A percentile compares a stretch with the other conserved stretches of the same genome.
These are phyloP conservation scores for Nicotiana otophora DNA, from an alignment of 257 asterid genomes.

Conservation along the genomic window DNA sequence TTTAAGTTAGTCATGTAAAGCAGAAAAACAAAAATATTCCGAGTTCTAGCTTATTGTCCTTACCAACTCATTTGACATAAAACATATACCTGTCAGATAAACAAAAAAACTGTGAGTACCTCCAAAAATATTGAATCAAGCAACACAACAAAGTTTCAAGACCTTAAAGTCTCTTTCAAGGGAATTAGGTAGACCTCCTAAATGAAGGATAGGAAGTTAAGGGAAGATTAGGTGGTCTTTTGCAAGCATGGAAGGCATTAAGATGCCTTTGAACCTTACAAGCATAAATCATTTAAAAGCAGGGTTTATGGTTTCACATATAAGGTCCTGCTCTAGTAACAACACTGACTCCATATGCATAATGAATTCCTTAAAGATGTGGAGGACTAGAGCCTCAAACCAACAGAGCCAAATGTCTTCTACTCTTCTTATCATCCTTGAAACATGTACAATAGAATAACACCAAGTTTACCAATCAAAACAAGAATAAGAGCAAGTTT, in stretches of 20 bases:
- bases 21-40: not conserved
- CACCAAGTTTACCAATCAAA: not conserved
- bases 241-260: not conserved
- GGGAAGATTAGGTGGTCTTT: not conserved
- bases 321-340: not conserved
- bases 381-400: not conserved
- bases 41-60: constrained; percentile 16
- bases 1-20: too few species aligned
- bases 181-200: not conserved
- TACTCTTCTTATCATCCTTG: not conserved
- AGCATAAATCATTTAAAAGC: not conserved
- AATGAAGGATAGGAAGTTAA: not conserved
- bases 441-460: not conserved
- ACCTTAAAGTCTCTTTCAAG: not conserved
- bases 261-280: not conserved
- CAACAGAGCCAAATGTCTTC: not conserved
- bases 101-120: constrained; percentile 15
- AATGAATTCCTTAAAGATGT: not conserved
- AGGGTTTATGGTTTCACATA: not conserved
- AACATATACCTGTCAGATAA: constrained; percentile 74
- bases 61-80: constrained; percentile 97
- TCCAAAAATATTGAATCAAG: not conserved
- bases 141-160: not conserved
- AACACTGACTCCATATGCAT: not conserved
- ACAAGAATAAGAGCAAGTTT: not conserved